phyloP scores from a whole-genome alignment of 371 early-diverging fungal genomes.

The Mucor ambiguus region DNA sequence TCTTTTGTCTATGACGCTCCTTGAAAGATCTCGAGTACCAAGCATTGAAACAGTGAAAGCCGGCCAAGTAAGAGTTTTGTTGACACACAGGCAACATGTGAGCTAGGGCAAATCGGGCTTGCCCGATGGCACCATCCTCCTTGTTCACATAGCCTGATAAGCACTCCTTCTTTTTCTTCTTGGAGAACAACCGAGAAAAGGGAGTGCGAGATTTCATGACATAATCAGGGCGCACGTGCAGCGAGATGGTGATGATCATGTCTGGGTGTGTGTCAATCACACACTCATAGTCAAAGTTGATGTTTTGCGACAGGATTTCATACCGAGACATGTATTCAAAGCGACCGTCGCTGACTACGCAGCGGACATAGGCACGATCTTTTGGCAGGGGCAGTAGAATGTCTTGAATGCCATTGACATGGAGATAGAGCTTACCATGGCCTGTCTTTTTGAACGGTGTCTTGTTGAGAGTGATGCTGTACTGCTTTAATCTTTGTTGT shows the following conservation, averaged over 20 bases:
- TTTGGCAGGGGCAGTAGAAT: conserved; percentile 45
- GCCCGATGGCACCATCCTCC: conserved; percentile 50
- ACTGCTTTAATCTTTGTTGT: not conserved
- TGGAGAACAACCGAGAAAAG: conserved; percentile 36
- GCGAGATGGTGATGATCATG: conserved; percentile 39
- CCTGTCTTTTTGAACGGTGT: not conserved
- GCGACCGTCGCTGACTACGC: conserved; percentile 49
- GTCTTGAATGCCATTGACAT: conserved; percentile 39
- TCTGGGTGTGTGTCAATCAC: conserved; percentile 39
- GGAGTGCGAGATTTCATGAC: conserved; percentile 38
- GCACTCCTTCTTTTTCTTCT: conserved; percentile 33
- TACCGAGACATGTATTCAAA: conserved; percentile 56
- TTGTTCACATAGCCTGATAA: conserved; percentile 45
- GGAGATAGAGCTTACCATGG: conserved; percentile 46
- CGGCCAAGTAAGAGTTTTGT: conserved; percentile 38
- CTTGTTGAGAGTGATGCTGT: not conserved
- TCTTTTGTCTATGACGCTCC: conserved; percentile 30
- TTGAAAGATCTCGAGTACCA: conserved; percentile 41
- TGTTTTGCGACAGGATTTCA: conserved; percentile 32
- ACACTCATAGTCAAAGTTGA: conserved; percentile 41
- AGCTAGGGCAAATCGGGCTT: conserved; percentile 41
- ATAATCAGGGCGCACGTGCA: conserved; percentile 44
- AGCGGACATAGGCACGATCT: conserved; percentile 47
- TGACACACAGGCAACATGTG: conserved; percentile 48
- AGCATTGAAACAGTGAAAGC: conserved; percentile 50